A percentile compares a stretch with the other conserved stretches of the same genome.
These are phyloP conservation scores for Diaporthe amygdali DNA, from an alignment of 2,329 filamentous ascomycete genomes.

Conservation along the genomic window DNA sequence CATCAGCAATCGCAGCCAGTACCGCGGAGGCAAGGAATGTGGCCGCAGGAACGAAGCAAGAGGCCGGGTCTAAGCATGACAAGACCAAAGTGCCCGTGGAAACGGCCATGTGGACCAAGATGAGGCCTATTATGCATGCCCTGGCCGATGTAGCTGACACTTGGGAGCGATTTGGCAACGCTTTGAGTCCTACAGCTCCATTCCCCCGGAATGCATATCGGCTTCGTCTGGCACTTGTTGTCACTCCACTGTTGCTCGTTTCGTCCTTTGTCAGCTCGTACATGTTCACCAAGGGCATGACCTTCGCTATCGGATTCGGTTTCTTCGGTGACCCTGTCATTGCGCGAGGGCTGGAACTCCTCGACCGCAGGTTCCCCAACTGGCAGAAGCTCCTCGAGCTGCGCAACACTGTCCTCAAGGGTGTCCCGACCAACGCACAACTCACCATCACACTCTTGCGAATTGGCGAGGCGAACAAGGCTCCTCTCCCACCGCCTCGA, in stretches of 20 bases:
- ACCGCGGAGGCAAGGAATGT: conserved; percentile 47
- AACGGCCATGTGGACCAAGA: conserved; percentile 77
- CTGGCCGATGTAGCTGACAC: conserved; percentile 55
- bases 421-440: conserved; percentile 86
- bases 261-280: conserved; percentile 63
- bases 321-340: conserved; percentile 85
- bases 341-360: conserved; percentile 58
- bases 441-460: conserved; percentile 81
- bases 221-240: conserved; percentile 56
- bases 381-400: conserved; percentile 80
- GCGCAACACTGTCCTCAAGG: conserved; percentile 77
- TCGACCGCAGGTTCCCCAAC: conserved; percentile 67
- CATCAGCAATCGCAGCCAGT: conserved; percentile 42
- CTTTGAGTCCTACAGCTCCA: conserved; percentile 66
- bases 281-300: conserved; percentile 67
- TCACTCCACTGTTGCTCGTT: conserved; percentile 56
- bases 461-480: conserved; percentile 80
- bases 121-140: conserved; percentile 72
- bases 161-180: conserved; percentile 58
- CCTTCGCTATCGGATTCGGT: conserved; percentile 71
- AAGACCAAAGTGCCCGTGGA: conserved; percentile 82
- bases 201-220: conserved; percentile 61
- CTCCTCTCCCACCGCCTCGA: conserved; percentile 71
- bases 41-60: conserved; percentile 52
- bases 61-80: conserved; percentile 57